Evolutionary conservation across 2,329 filamentous ascomycete species (phyloP).

Genomic region (Neonectria coccinea): DNA sequence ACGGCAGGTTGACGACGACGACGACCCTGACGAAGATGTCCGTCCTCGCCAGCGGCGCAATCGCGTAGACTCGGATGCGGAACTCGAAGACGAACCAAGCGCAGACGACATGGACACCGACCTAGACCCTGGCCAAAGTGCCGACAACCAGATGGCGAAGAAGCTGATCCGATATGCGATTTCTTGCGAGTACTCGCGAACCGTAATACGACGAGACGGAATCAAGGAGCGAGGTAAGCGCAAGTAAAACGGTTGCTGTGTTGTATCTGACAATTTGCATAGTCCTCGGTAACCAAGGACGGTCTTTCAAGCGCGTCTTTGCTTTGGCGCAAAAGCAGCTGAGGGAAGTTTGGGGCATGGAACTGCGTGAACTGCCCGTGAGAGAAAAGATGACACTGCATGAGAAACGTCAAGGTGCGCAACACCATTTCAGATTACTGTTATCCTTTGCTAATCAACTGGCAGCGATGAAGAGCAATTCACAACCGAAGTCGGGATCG

Average conservation of each 20-base stretch:
- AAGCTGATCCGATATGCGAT: slow-evolving; percentile 77
- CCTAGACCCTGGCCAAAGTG: slow-evolving; percentile 50
- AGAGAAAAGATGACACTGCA: slow-evolving; percentile 84
- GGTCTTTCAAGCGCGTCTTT: slow-evolving; percentile 83
- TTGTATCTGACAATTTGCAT: slow-evolving; percentile 21
- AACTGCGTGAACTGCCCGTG: slow-evolving; percentile 84
- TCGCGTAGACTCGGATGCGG: slow-evolving; percentile 47
- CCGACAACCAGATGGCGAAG: slow-evolving; percentile 67
- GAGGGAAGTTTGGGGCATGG: slow-evolving; percentile 85
- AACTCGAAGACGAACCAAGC: slow-evolving; percentile 52
- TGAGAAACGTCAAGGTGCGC: slow-evolving; percentile 78
- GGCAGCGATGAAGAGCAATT: slow-evolving; percentile 59
- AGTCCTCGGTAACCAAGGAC: slow-evolving; percentile 78
- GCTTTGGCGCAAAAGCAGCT: slow-evolving; percentile 80
- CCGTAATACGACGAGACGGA: slow-evolving; percentile 69
- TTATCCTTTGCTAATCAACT: slow-evolving; percentile 27
- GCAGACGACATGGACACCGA: slow-evolving; percentile 52
- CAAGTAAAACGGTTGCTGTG: rapidly evolving
- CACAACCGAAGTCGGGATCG: slow-evolving; percentile 66
- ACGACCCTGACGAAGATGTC: slow-evolving; percentile 50
- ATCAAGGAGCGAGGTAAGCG: slow-evolving; percentile 71
- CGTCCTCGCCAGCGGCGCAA: slow-evolving; percentile 49
- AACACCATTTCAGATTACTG: neutral
- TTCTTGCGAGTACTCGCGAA: slow-evolving; percentile 73
- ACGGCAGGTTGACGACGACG: slow-evolving; percentile 43